Base-by-base conservation (phyloP, 2,329 filamentous ascomycete genomes). In the Delphinella strobiligena region DNA sequence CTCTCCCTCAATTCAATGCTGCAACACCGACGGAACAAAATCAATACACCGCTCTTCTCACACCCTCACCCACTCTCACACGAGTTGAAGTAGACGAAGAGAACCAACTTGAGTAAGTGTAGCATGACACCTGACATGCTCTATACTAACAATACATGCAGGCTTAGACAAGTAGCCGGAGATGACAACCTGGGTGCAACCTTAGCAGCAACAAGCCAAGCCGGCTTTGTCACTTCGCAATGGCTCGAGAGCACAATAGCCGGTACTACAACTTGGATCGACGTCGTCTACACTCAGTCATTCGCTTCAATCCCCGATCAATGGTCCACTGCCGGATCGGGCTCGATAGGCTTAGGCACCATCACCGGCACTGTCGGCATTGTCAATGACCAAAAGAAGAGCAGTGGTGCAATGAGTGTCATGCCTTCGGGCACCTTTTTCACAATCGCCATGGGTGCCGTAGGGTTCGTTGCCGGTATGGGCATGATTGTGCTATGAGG, bases 261-360 rank as follows among this genome's bases (percentile, higher is more conserved):
- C 22, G 36, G 36, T 34, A 30, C 37, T 5, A 47, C 43, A n/a
- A 52, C 51, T 19, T 56, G 43, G 30, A 39, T 46, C 12, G 27
- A 47, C 17, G 40, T 52, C 42, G 38, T 50, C 37, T 57, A 54
- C 47, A 55, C 54, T 2, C 55, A 59, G 32, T 51, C 48, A 8
- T 58, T 57, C 41, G 46, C 46, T 7, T 31, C 38, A 10, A 47
- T 55, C 1, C 54, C 53, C 9, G 50, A 53, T 29, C 53, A 58
- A 38, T 44, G 41, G 37, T 45, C 51, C 8, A 46, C 42, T 2
- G 47, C 55, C 0, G 45, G 41, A 17, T 31, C 32, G 11, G 55
- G 55, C 15, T 12, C 22, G 2, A 54, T 59, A 29, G 55, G 55
- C 30, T 36, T 49, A 16, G 55, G 55, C 12, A 55, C 49, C 1